Conservation (phyloP, 495 filamentous ascomycete species). For the Gamarada debralockiae region DNA sequence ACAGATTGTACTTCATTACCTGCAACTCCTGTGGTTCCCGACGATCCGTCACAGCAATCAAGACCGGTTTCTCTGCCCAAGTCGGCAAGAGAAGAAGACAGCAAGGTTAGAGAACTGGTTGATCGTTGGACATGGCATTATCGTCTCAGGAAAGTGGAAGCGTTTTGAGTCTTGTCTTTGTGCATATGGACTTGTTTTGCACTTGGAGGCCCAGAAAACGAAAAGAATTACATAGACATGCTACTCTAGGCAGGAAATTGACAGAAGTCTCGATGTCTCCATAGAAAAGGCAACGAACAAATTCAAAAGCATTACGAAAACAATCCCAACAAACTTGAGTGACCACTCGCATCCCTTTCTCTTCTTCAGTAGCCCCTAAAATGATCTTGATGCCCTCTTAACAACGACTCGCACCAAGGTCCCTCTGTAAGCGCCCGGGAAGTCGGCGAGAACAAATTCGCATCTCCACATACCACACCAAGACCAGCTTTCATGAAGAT, state of each 20-base stretch:
- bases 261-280: not conserved
- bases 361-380: no score
- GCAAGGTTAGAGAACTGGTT: conserved; percentile 39
- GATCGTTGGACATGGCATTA: not conserved
- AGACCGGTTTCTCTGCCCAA: conserved; percentile 98
- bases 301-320: no score
- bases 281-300: no score
- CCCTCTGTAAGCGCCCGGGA: conserved; percentile 16
- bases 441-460: no score
- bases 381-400: no score
- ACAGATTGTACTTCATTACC: conserved; percentile 83
- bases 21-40: conserved; percentile 87
- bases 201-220: not conserved
- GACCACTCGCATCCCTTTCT: no score
- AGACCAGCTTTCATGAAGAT: no score
- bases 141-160: not conserved
- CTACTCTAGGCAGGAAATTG: conserved; percentile 1
- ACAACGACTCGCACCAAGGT: no score
- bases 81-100: conserved; percentile 89
- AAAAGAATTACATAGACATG: conserved; percentile 13
- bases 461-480: not conserved
- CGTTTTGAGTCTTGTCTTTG: not conserved
- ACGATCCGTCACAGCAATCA: conserved; percentile 93
- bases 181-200: not conserved
- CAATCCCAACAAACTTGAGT: no score